Conservation (phyloP, 192 early-diverging fungal genomes). For the Podila epicladia region DNA sequence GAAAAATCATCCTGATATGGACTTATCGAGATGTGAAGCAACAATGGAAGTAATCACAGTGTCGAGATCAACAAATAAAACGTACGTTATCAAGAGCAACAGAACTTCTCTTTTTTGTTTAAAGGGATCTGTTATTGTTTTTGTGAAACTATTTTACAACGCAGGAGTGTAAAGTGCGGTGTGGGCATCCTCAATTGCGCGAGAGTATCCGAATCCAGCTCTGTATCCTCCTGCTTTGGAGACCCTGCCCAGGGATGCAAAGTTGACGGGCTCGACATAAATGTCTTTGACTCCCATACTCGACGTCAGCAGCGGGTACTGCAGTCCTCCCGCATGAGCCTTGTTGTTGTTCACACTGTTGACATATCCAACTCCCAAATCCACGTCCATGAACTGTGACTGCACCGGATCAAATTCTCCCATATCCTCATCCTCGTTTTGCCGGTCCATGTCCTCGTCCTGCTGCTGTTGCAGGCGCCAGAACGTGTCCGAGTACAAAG, state of each 20-base stretch:
- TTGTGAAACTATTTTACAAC: neutral
- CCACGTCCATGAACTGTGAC: slow-evolving; percentile 46
- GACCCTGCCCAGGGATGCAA: slow-evolving; percentile 16
- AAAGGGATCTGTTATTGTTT: too few species aligned
- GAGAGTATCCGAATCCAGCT: slow-evolving; percentile 35
- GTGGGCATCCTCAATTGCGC: slow-evolving; percentile 43
- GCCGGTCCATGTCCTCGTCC: slow-evolving; percentile 35
- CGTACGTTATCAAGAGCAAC: too few species aligned
- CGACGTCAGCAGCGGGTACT: slow-evolving; percentile 36
- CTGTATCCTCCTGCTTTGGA: slow-evolving; percentile 47
- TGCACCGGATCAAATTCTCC: slow-evolving; percentile 41
- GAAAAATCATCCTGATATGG: too few species aligned
- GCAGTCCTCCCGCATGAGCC: slow-evolving; percentile 47
- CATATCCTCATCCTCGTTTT: slow-evolving; percentile 34
- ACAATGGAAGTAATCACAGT: too few species aligned
- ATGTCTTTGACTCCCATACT: slow-evolving; percentile 49
- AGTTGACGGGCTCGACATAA: slow-evolving; percentile 20
- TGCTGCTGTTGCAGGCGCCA: slow-evolving; percentile 26
- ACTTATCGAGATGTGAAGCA: too few species aligned
- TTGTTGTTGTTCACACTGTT: slow-evolving; percentile 53
- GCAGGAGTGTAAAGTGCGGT: slow-evolving; percentile 20
- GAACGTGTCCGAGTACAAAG: slow-evolving; percentile 31
- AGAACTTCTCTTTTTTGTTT: too few species aligned
- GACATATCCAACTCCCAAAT: slow-evolving; percentile 45
- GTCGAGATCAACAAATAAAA: too few species aligned